Evolutionary conservation across 257 asterid species (phyloP), one percentile per base, ranked within the genome.

Genomic region (Agastache rugosa): DNA sequence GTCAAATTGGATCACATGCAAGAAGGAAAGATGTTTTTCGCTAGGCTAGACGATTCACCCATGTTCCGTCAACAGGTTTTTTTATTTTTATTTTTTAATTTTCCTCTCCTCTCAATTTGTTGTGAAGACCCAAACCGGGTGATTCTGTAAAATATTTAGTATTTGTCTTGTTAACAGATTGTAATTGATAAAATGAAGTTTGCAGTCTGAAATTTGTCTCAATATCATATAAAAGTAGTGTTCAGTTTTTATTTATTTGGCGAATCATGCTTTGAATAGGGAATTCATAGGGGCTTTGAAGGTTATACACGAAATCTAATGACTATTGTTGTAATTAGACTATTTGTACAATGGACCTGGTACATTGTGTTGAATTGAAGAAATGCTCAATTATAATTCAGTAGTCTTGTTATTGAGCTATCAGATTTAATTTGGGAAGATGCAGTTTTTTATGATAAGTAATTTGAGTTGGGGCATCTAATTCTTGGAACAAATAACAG

Each of bases 11-110:
- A 75, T 87, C 79, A 76, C 75, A 82, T 83, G 90, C 93, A 87
- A 63, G 90, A 85, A 67, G 90, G 83, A 62, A 82, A 66, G 69
- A 88, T 89, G 91, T 86, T 81, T 73, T 90, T 90, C 82, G 73
- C 92, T 41, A 86, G 84, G 80, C 88, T 93, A 54, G 98, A 93
- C 65, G 98, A 93, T 83, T 93, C 98, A 19, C 98, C 98, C 6
- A 93, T 93, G 98, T 91, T 93, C 73, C 96, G 98, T 71, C 97
- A 93, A 78, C 97, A 93, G 98, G 98, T 93, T 8, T 51, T 19
- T 73, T 47, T 1, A 10, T 65, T 37, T 11, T n/a, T 0, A n/a
- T 4, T 42, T 89, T 51, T 25, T 15, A n/a, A 71, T 63, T 11
- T 60, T 69, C n/a, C 5, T 19, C 25, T 69, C 17, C 44, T 63